Conservation (phyloP, 768 basidiomycete species). For the Kwoniella pini region DNA sequence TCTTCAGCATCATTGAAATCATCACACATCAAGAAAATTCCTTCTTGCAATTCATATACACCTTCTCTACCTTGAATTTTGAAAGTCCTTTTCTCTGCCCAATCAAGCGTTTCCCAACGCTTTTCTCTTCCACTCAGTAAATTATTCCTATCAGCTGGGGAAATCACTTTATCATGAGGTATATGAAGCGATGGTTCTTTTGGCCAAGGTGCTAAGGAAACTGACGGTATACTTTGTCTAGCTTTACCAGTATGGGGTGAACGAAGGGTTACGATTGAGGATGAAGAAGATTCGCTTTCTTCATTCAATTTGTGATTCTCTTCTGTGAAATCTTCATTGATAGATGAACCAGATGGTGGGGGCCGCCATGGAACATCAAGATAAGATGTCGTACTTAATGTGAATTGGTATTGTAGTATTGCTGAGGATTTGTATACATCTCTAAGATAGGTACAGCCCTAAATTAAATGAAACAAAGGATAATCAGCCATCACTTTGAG, state of each 20-base stretch:
- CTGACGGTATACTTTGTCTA: conserved; percentile 11
- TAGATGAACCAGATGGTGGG: neutral
- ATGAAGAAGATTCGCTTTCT: neutral
- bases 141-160: conserved; percentile 29
- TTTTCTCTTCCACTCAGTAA: conserved; percentile 30
- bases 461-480: neutral
- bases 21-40: conserved; percentile 50
- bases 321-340: neutral
- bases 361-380: conserved; percentile 34
- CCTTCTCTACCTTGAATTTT: conserved; percentile 38
- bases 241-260: conserved; percentile 11
- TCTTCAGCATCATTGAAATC: conserved; percentile 31
- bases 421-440: conserved; percentile 27
- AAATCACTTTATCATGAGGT: conserved; percentile 9
- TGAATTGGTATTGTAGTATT: conserved; percentile 37
- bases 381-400: conserved; percentile 30
- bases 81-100: conserved; percentile 18
- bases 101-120: conserved; percentile 36
- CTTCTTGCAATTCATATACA: conserved; percentile 53
- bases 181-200: conserved; percentile 5
- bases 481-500: neutral
- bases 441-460: conserved; percentile 26
- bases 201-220: conserved; percentile 12
- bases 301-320: neutral
- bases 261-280: conserved; percentile 6